Conservation (phyloP, 768 basidiomycete species). For the Lanmaoa rubissima region DNA sequence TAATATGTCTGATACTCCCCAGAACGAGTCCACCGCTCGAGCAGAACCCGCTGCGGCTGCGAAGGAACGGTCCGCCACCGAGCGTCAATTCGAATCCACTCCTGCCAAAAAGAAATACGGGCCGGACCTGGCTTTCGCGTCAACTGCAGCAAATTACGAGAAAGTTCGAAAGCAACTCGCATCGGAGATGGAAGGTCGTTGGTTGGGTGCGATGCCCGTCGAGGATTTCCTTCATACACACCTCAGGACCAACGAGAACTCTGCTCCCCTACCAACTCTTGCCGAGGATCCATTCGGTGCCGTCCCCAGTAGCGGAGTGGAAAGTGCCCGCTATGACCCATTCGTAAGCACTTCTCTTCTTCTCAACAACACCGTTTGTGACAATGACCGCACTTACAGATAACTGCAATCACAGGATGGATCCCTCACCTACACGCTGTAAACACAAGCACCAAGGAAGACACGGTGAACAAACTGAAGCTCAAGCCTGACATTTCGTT, state of each 20-base stretch:
- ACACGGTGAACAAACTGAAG: neutral
- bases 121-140: too few species aligned
- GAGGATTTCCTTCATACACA: neutral
- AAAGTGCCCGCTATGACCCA: neutral
- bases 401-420: neutral
- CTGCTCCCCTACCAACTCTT: neutral
- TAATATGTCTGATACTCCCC: neutral
- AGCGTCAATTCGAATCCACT: neutral
- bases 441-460: neutral
- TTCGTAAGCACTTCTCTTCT: neutral
- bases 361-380: neutral
- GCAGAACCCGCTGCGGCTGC: neutral
- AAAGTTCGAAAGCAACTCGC: too few species aligned
- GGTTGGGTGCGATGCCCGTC: neutral
- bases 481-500: slow-evolving; percentile 1
- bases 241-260: neutral
- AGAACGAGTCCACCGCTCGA: neutral
- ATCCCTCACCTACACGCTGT: neutral
- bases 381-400: neutral
- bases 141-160: too few species aligned
- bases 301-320: neutral
- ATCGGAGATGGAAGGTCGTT: neutral
- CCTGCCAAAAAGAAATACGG: too few species aligned
- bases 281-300: neutral
- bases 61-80: neutral